A percentile compares a stretch with the other conserved stretches of the same genome.
phyloP scores from a whole-genome alignment of 2,329 filamentous ascomycete species.

The Apiospora hydei region DNA sequence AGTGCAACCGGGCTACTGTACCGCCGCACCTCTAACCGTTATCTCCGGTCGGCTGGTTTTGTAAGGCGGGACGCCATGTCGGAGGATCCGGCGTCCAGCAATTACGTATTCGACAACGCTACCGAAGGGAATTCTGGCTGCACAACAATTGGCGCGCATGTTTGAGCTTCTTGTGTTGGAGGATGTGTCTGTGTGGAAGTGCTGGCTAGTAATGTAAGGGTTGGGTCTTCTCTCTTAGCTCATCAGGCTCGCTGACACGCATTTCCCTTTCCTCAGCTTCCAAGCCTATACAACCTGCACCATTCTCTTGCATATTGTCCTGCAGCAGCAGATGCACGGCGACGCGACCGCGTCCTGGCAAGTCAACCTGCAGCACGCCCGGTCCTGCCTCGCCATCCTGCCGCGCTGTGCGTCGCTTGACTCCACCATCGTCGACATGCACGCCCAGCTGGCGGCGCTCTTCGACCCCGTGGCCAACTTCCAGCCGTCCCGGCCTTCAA shows the following conservation, averaged over 20 bases:
- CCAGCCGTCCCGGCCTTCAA: background rate
- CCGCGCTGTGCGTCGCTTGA: background rate
- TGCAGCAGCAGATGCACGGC: background rate
- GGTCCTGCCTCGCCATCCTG: background rate
- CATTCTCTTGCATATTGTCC: background rate
- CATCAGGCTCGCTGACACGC: too few species aligned
- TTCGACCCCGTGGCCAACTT: background rate
- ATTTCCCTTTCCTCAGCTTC: background rate
- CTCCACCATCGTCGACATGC: background rate
- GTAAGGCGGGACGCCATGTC: background rate
- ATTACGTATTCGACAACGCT: background rate
- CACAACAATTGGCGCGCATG: background rate
- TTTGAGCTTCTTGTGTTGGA: background rate
- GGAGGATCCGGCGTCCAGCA: background rate
- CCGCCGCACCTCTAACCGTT: background rate
- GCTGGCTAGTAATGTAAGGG: background rate
- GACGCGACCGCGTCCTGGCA: background rate
- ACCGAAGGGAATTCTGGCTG: background rate
- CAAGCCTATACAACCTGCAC: conserved; percentile 4
- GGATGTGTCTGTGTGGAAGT: background rate
- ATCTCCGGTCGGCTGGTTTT: background rate
- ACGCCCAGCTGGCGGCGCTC: background rate
- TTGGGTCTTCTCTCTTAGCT: too few species aligned
- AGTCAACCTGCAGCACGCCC: background rate
- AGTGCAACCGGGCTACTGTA: background rate